Evolutionary conservation across 306 rosid species (phyloP).

Genomic region (Trifolium fragiferum): DNA sequence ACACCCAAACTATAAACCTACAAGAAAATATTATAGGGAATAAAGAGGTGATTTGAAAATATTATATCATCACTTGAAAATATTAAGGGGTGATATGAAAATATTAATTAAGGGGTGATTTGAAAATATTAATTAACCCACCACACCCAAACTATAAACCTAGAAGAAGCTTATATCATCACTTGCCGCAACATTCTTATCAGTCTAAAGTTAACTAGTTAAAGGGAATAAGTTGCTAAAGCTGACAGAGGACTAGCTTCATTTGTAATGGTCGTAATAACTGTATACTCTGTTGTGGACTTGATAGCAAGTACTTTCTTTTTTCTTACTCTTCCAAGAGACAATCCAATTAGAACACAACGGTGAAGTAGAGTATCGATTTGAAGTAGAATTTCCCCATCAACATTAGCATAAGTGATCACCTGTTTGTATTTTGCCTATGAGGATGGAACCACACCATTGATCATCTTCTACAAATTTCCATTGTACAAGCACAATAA

Average conservation of each 20-base stretch:
- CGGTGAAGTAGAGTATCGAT: background rate
- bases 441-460: slow-evolving; percentile 16
- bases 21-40: no score
- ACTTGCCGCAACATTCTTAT: slow-evolving; percentile 1
- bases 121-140: slow-evolving; percentile 23
- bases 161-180: slow-evolving; percentile 14
- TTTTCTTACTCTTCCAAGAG: slow-evolving; percentile 5
- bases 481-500: no score
- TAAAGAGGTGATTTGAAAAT: no score
- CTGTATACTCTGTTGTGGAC: slow-evolving; percentile 1
- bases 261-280: slow-evolving; percentile 9
- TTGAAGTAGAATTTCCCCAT: background rate
- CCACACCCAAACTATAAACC: slow-evolving; percentile 3
- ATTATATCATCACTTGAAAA: no score
- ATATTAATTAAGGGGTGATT: no score
- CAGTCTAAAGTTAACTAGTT: background rate
- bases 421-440: background rate
- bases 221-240: slow-evolving; percentile 11
- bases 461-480: background rate
- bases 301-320: background rate
- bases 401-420: background rate
- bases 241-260: background rate
- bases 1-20: no score
- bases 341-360: slow-evolving; percentile 3
- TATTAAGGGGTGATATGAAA: no score